Percentiles rank a stretch among this genome's conserved stretches.
phyloP scores from a whole-genome alignment of 768 basidiomycete genomes.

The Kwoniella dejecticola region DNA sequence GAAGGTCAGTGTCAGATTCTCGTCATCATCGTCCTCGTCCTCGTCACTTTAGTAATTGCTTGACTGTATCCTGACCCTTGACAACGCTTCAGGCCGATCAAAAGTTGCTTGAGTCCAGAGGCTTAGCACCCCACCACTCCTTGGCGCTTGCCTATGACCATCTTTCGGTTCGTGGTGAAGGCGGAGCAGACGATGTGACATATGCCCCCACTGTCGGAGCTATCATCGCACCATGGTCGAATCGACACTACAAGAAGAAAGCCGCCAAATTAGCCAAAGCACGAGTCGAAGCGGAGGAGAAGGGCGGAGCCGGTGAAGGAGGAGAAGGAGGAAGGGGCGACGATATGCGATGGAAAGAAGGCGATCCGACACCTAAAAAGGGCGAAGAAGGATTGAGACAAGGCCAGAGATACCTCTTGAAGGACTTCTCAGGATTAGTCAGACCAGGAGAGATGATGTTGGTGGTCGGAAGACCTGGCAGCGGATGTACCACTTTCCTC shows the following conservation, averaged over 20 bases:
- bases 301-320: slow-evolving; percentile 19
- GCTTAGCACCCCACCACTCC: slow-evolving; percentile 30
- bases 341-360: slow-evolving; percentile 23
- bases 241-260: slow-evolving; percentile 41
- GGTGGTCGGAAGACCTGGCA: slow-evolving; percentile 72
- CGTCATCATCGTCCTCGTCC: background rate
- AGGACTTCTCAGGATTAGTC: slow-evolving; percentile 63
- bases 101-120: slow-evolving; percentile 31
- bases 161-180: slow-evolving; percentile 43
- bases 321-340: slow-evolving; percentile 16
- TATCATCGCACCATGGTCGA: slow-evolving; percentile 43
- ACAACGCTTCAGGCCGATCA: slow-evolving; percentile 39
- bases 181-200: slow-evolving; percentile 40
- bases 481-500: slow-evolving; percentile 79
- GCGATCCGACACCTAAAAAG: slow-evolving; percentile 26
- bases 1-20: slow-evolving; percentile 3
- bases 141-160: slow-evolving; percentile 41
- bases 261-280: slow-evolving; percentile 33
- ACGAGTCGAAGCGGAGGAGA: slow-evolving; percentile 32
- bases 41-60: background rate
- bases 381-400: slow-evolving; percentile 33
- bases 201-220: slow-evolving; percentile 45
- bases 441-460: slow-evolving; percentile 66
- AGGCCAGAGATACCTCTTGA: slow-evolving; percentile 56
- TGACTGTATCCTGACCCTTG: too few species aligned